Base-by-base conservation (phyloP, 306 rosid species). In the Castanopsis chinensis region DNA sequence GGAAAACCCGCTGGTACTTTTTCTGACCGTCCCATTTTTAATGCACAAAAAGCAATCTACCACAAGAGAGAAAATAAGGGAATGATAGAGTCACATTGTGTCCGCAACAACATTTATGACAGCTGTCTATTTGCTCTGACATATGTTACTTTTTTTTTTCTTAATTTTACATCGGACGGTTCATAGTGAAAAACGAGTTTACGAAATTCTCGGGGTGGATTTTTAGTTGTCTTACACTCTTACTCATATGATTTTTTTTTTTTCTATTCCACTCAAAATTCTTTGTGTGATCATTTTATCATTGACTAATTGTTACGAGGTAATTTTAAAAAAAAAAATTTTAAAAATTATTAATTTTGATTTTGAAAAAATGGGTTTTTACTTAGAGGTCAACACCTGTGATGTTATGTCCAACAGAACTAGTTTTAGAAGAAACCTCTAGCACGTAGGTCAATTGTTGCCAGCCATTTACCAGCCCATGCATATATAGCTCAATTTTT, bases 1-100 rank as follows among this genome's bases (percentile, higher is more conserved):
- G 92, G 81, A 85, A 89, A 91, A 89, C 94, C 96, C 98, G 98
- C 90, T 85, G n/a, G 83, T 64, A 78, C 92, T 78, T 85, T 87
- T 80, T 82, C 89, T 86, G 89, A 89, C 89, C 88, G 58, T 82
- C 76, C 14, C 0, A 14, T 41, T 84, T 75, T 71, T 73, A 78
- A 80, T 69, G 71, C 64, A 69, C 74, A 56, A 28, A 28, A 63
- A 73, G 78, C 84, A 64, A 68, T 76, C 78, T 71, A 52, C 81
- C 41, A 69, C 53, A 28, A 75, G 72, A 41, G 63, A 81, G 76
- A 76, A 54, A 82, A 71, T 54, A 37, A 51, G 37, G 27, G 7
- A 10, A 18, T 19, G 72, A 35, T 67, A 67, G 4, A 45, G 3
- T 67, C 52, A 67, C 72, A 15, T 13, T 15, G 5, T 2, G 11